Evolutionary conservation across 1,284 basidiomycete species (phyloP).

Genomic region (Trametes hirsuta): DNA sequence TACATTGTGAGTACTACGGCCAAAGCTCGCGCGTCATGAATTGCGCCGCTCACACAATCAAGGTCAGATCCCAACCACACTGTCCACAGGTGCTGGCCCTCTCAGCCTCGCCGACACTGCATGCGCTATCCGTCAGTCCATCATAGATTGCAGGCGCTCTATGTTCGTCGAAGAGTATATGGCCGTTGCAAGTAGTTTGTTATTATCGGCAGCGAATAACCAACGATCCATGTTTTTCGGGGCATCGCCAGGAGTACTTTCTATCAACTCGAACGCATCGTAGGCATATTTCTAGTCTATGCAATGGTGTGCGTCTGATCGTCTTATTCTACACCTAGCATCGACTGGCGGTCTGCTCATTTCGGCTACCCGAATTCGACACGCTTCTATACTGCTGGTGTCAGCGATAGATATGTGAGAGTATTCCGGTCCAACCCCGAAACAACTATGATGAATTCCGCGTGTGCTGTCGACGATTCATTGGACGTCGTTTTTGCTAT

Average conservation of each 20-base stretch:
- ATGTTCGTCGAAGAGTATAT: conserved; percentile 32
- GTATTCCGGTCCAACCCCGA: conserved; percentile 35
- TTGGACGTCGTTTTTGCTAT: conserved; percentile 15
- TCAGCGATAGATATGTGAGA: conserved; percentile 32
- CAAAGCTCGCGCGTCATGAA: conserved; percentile 2
- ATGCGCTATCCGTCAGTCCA: conserved; percentile 29
- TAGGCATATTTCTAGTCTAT: conserved; percentile 19
- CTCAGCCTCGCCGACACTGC: conserved; percentile 22
- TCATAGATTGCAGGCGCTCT: conserved; percentile 26
- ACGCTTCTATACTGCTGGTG: conserved; percentile 30
- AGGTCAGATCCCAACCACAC: conserved; percentile 9
- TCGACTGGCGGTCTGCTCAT: conserved; percentile 36
- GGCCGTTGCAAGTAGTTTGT: conserved; percentile 31
- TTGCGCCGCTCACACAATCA: background rate
- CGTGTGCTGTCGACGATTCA: background rate
- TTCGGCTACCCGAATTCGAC: conserved; percentile 34
- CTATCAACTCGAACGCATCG: conserved; percentile 38
- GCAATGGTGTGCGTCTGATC: too few species aligned
- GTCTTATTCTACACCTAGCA: conserved; percentile 6
- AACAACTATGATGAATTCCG: too few species aligned
- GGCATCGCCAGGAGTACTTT: conserved; percentile 19
- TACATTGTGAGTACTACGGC: conserved; percentile 30
- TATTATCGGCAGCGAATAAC: conserved; percentile 32
- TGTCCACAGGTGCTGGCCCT: background rate
- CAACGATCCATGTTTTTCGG: conserved; percentile 29